Conservation (phyloP, 306 rosid species). For the Medicago lupulina region DNA sequence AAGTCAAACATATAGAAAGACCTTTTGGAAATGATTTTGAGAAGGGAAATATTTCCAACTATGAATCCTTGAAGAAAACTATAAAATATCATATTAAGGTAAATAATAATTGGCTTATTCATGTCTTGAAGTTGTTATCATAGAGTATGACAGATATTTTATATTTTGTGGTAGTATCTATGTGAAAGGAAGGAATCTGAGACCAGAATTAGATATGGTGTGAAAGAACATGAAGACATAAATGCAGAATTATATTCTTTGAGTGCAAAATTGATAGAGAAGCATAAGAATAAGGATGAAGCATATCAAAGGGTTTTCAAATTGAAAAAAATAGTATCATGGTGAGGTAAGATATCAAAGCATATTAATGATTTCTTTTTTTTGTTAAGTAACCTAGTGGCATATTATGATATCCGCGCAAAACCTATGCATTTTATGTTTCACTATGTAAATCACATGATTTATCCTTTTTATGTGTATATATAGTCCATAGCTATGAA, state of each 20-base stretch:
- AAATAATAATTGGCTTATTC: neutral
- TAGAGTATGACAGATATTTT: neutral
- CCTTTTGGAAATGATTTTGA: conserved; percentile 3
- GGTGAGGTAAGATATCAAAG: neutral
- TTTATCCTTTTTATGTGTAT: too few species aligned
- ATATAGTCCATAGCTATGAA: too few species aligned
- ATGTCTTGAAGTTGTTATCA: neutral
- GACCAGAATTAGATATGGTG: neutral
- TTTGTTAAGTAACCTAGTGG: too few species aligned
- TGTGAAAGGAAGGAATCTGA: neutral
- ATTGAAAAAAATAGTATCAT: conserved; percentile 20
- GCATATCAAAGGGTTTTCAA: conserved; percentile 37
- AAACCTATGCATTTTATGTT: too few species aligned
- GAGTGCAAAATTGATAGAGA: conserved; percentile 28
- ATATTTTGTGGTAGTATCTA: neutral
- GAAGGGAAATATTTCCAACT: conserved; percentile 8
- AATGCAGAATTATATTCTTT: conserved; percentile 1
- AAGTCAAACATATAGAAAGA: conserved; percentile 19
- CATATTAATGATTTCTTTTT: too few species aligned
- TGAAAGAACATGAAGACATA: conserved; percentile 4
- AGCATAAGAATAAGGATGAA: conserved; percentile 23
- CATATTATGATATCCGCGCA: too few species aligned
- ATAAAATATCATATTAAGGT: conserved; percentile 35
- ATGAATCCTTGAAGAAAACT: conserved; percentile 11
- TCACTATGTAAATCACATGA: too few species aligned